A percentile compares a stretch with the other conserved stretches of the same genome.
phyloP scores from a whole-genome alignment of 306 rosid genomes.

The Citrullus colocynthis region DNA sequence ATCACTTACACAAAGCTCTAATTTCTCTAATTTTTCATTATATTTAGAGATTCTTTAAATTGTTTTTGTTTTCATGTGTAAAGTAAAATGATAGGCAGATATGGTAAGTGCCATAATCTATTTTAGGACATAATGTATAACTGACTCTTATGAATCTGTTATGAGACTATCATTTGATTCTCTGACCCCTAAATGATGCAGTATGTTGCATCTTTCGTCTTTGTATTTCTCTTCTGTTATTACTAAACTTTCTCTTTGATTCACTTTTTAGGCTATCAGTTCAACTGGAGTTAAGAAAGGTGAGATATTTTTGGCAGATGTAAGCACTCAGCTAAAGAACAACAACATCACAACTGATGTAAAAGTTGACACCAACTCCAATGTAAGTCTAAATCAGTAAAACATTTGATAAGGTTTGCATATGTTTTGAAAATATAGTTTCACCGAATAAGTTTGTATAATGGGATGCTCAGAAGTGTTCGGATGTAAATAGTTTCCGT shows the following conservation, averaged over 20 bases:
- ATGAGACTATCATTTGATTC: neutral
- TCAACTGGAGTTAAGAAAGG: conserved; percentile 77
- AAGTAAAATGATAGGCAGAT: neutral
- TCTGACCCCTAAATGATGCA: neutral
- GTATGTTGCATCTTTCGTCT: neutral
- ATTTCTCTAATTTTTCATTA: neutral
- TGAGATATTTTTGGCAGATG: conserved; percentile 58
- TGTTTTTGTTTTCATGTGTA: neutral
- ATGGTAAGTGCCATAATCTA: neutral
- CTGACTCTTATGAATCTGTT: neutral
- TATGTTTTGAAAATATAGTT: neutral
- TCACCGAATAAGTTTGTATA: neutral
- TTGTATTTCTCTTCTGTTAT: neutral
- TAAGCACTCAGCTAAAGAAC: conserved; percentile 73
- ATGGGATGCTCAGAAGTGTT: neutral
- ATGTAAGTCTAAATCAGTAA: conserved; percentile 23
- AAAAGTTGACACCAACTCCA: conserved; percentile 83
- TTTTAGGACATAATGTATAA: neutral
- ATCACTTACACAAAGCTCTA: neutral
- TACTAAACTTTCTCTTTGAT: conserved; percentile 9
- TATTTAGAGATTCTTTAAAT: neutral
- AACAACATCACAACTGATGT: conserved; percentile 85
- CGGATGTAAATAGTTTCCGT: neutral
- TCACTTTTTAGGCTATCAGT: conserved; percentile 45
- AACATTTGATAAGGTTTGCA: conserved; percentile 2